Conservation (phyloP, 257 asterid species). For the Solanum megistacrolobum region DNA sequence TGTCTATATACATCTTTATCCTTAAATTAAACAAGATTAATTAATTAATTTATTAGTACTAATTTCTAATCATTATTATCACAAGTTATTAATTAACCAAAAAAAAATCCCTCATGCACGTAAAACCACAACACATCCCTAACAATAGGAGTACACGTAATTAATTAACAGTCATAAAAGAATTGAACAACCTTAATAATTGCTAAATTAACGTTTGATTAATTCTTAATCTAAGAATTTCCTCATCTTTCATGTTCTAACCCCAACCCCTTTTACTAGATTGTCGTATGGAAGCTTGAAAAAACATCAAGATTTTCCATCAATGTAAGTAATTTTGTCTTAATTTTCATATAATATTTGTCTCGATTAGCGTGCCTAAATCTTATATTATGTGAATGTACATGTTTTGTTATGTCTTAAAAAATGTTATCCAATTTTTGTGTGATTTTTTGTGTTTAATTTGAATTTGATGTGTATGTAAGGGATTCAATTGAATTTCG, state of each 20-base stretch:
- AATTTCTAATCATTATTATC: neutral
- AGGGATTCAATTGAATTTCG: neutral
- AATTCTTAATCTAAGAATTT: neutral
- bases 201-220: neutral
- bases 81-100: neutral
- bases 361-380: neutral
- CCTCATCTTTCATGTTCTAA: neutral
- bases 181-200: neutral
- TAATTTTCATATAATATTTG: neutral
- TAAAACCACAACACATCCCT: neutral
- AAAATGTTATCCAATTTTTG: neutral
- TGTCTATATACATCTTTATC: neutral
- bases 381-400: neutral
- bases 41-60: neutral
- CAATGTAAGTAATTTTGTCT: neutral
- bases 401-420: neutral
- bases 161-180: neutral
- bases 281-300: neutral
- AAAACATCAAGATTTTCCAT: neutral
- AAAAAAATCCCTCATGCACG: neutral
- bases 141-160: neutral
- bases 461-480: neutral
- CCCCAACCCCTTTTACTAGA: neutral
- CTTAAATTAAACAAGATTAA: neutral
- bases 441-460: neutral